Evolutionary conservation across 257 asterid genomes (phyloP).

Genomic region (Lantana camara): DNA sequence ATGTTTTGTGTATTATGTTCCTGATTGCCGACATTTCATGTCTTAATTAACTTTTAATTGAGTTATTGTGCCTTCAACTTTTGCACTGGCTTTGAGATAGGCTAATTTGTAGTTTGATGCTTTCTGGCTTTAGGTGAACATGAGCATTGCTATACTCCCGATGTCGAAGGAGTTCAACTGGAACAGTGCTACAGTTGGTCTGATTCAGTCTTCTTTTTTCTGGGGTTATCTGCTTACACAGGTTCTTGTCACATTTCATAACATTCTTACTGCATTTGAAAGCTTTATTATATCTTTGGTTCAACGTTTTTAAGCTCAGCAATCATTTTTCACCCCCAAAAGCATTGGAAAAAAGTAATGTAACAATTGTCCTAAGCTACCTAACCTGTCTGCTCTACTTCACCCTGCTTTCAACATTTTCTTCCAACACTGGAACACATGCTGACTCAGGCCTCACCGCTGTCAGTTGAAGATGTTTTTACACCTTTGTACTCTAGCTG

Average conservation of each 20-base stretch:
- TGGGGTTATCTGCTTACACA: conserved; percentile 98
- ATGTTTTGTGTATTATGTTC: background rate
- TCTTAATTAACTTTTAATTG: conserved; percentile 10
- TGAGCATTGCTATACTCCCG: conserved; percentile 97
- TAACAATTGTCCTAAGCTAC: no score
- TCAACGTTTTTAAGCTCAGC: no score
- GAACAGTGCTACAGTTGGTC: conserved; percentile 87
- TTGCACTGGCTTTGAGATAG: background rate
- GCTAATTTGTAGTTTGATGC: no score
- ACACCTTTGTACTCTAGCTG: conserved; percentile 8
- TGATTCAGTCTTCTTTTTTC: conserved; percentile 86
- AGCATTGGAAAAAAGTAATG: no score
- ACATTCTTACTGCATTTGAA: background rate
- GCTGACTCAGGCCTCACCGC: no score
- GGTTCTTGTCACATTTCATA: conserved; percentile 40
- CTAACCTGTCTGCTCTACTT: no score
- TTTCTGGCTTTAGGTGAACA: conserved; percentile 63
- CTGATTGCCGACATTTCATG: conserved; percentile 12
- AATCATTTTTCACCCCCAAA: no score
- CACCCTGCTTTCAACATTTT: no score
- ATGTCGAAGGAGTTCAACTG: conserved; percentile 82
- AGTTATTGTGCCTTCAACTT: conserved; percentile 7
- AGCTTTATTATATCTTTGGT: no score
- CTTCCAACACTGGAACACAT: no score
- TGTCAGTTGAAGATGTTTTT: no score